phyloP scores from a whole-genome alignment of 2,329 filamentous ascomycete genomes.

The Hymenoscyphus linearis region DNA sequence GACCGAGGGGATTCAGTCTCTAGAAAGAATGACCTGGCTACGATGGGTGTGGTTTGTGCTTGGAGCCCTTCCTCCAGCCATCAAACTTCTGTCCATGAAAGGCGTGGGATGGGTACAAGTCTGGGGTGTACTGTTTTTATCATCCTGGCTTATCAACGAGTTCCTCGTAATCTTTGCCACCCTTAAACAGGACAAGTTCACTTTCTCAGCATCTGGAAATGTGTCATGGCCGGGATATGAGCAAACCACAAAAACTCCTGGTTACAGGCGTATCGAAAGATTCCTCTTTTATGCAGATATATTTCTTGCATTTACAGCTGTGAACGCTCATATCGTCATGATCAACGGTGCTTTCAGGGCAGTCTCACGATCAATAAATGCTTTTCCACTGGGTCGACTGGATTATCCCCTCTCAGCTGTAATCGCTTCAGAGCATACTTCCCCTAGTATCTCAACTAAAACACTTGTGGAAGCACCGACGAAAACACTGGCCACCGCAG shows the following conservation, averaged over 20 bases:
- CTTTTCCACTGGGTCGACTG: background rate
- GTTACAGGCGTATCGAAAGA: background rate
- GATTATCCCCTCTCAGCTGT: background rate
- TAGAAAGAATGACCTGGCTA: conserved; percentile 9
- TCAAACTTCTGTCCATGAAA: conserved; percentile 12
- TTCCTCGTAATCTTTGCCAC: background rate
- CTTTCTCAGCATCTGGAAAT: background rate
- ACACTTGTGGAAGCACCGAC: too few relatives aligned
- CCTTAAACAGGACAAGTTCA: background rate
- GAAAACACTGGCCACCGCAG: too few relatives aligned
- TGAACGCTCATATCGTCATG: background rate
- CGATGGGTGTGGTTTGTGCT: conserved; percentile 7
- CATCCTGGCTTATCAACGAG: conserved; percentile 1
- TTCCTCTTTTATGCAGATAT: background rate
- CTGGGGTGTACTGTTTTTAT: conserved; percentile 3
- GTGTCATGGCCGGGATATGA: background rate
- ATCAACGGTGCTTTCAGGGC: conserved; percentile 1
- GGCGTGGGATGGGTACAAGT: conserved; percentile 3
- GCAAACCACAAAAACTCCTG: background rate
- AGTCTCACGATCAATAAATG: background rate
- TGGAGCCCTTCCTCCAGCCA: conserved; percentile 4
- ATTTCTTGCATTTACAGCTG: background rate
- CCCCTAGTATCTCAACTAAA: background rate
- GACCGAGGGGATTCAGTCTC: background rate
- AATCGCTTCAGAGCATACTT: background rate